Evolutionary conservation across 805 yeast genomes (phyloP).

Genomic region (Jamesozyma lodderae): DNA sequence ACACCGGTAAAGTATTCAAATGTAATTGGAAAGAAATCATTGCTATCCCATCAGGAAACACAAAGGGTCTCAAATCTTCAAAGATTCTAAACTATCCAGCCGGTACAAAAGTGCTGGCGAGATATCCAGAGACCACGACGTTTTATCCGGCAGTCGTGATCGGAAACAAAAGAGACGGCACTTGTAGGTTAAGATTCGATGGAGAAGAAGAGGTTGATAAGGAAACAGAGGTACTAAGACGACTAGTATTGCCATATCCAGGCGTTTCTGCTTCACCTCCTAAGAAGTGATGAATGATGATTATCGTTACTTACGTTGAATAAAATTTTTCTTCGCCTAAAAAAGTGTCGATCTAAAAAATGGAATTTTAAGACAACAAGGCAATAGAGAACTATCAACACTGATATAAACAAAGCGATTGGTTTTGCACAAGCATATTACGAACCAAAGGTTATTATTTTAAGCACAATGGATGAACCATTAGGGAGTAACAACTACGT

Average conservation of each 20-base stretch:
- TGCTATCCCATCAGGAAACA: slow-evolving; percentile 49
- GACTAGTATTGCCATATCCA: slow-evolving; percentile 74
- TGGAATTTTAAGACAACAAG: no score
- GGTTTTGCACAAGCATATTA: no score
- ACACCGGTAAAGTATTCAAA: slow-evolving; percentile 77
- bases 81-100: slow-evolving; percentile 45
- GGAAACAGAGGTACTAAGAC: slow-evolving; percentile 84
- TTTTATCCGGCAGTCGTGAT: slow-evolving; percentile 91
- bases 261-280: slow-evolving; percentile 19
- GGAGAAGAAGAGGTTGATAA: slow-evolving; percentile 96
- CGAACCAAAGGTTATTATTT: no score
- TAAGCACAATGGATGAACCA: slow-evolving; percentile 6
- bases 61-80: slow-evolving; percentile 17
- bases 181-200: slow-evolving; percentile 74
- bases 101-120: slow-evolving; percentile 78
- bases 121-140: slow-evolving; percentile 96
- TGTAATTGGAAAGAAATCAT: slow-evolving; percentile 76
- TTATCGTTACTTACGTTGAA: not conserved
- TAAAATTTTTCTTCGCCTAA: not conserved
- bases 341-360: no score
- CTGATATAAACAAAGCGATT: no score
- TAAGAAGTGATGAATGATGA: slow-evolving; percentile 10
- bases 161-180: slow-evolving; percentile 64
- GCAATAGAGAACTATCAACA: no score
- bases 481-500: slow-evolving; percentile 4